phyloP scores from a whole-genome alignment of 2,329 filamentous ascomycete genomes.

The Xylariomycetidae sp. region DNA sequence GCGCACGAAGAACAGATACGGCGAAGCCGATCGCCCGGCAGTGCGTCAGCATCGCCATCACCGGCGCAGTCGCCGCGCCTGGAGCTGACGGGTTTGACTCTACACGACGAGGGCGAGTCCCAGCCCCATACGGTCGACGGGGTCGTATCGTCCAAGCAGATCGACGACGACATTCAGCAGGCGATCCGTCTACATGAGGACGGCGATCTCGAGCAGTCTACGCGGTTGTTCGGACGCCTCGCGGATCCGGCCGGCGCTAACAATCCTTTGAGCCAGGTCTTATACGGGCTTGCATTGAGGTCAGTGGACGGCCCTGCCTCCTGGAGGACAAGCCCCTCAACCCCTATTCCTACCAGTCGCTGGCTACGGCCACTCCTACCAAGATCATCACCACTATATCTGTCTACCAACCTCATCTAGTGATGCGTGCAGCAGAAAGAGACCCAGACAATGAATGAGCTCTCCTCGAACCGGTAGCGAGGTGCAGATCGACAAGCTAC shows the following conservation, averaged over 20 bases:
- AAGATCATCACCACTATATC: too few species aligned
- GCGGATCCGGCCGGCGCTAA: constrained; percentile 81
- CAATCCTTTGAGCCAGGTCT: constrained; percentile 89
- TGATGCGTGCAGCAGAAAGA: too few species aligned
- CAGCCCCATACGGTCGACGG: constrained; percentile 7
- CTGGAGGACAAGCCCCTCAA: constrained; percentile 4
- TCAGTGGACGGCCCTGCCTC: constrained; percentile 35
- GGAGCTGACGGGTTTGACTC: constrained; percentile 23
- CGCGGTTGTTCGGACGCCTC: constrained; percentile 75
- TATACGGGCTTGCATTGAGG: constrained; percentile 88
- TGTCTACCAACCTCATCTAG: too few species aligned
- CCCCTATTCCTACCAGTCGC: constrained; percentile 8
- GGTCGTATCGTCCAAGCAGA: constrained; percentile 43
- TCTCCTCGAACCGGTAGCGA: too few species aligned
- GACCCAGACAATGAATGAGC: too few species aligned
- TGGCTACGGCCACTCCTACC: too few species aligned
- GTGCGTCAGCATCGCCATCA: constrained; percentile 12
- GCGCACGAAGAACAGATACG: constrained; percentile 44
- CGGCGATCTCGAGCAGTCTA: constrained; percentile 72
- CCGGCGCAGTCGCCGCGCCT: constrained; percentile 23
- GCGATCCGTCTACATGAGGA: constrained; percentile 91
- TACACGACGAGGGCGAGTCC: constrained; percentile 12
- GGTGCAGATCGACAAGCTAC: too few species aligned
- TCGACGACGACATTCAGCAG: constrained; percentile 76
- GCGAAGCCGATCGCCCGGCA: constrained; percentile 28